Percentiles rank a stretch among this genome's conserved stretches.
These are phyloP conservation scores for Solanum bukasovii DNA, from an alignment of 257 asterid genomes.

Conservation along the genomic window DNA sequence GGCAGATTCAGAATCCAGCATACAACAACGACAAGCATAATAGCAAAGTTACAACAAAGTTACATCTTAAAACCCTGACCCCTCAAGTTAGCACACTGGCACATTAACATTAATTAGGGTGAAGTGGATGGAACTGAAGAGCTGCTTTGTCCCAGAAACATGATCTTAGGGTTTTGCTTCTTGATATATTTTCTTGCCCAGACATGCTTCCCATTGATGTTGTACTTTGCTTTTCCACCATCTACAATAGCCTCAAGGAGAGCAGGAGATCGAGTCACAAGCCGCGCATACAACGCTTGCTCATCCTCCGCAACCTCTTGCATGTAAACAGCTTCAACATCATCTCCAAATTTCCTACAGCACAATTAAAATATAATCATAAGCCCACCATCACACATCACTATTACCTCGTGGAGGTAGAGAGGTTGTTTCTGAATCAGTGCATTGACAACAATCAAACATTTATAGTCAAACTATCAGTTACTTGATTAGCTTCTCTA, in stretches of 20 bases:
- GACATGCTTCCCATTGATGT: constrained; percentile 75
- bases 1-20: background rate
- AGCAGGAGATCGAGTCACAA: constrained; percentile 29
- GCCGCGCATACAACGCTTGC: constrained; percentile 54
- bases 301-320: constrained; percentile 50
- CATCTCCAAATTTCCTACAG: constrained; percentile 57
- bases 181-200: constrained; percentile 62
- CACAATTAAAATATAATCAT: background rate
- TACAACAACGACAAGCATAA: background rate
- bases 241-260: constrained; percentile 26
- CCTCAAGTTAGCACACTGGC: background rate
- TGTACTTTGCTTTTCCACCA: constrained; percentile 47
- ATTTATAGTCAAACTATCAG: background rate
- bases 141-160: background rate
- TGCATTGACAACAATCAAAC: background rate
- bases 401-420: background rate
- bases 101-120: background rate
- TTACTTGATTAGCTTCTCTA: background rate
- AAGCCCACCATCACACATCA: background rate
- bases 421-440: background rate
- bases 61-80: background rate
- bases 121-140: background rate
- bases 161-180: background rate
- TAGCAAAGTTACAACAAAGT: background rate
- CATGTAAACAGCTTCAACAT: constrained; percentile 50